Evolutionary conservation across 75 land plant genomes (phyloP).

Genomic region (Cryptomeria japonica): DNA sequence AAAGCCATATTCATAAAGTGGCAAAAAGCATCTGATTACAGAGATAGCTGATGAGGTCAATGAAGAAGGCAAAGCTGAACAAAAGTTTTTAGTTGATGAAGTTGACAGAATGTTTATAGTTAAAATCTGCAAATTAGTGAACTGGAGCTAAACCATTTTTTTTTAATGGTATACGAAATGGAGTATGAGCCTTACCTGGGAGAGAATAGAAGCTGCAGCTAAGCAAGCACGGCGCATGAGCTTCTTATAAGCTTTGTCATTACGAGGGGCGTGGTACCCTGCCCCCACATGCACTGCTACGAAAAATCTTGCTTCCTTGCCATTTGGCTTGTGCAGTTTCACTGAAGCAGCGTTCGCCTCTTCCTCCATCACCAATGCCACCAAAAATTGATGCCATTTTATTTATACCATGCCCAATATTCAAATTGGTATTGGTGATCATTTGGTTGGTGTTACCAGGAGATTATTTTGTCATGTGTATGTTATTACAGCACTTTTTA

Average conservation of each 20-base stretch:
- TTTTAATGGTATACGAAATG: too few relatives aligned
- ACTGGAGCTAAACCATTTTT: too few relatives aligned
- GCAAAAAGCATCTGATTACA: too few relatives aligned
- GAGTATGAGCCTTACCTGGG: conserved; percentile 11
- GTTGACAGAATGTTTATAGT: too few relatives aligned
- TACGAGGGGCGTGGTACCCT: conserved; percentile 77
- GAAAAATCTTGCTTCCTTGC: conserved; percentile 44
- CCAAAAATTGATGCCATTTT: neutral
- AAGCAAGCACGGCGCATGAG: conserved; percentile 94
- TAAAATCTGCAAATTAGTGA: too few relatives aligned
- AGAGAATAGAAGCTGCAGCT: conserved; percentile 83
- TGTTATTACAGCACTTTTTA: too few relatives aligned
- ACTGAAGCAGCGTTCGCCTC: neutral
- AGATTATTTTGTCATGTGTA: too few relatives aligned
- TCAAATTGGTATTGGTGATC: too few relatives aligned
- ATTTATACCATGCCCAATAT: neutral
- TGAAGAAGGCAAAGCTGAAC: neutral
- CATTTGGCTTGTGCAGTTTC: conserved; percentile 17
- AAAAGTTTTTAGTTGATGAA: neutral
- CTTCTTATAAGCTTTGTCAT: conserved; percentile 60
- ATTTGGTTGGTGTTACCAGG: neutral
- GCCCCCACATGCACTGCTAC: conserved; percentile 99
- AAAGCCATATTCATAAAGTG: too few relatives aligned
- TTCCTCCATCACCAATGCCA: neutral
- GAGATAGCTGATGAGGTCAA: too few relatives aligned